Percentiles rank a stretch among this genome's conserved stretches.
These are phyloP conservation scores for Hydrangea macrophylla DNA, from an alignment of 148 eudicot genomes.

Conservation along the genomic window DNA sequence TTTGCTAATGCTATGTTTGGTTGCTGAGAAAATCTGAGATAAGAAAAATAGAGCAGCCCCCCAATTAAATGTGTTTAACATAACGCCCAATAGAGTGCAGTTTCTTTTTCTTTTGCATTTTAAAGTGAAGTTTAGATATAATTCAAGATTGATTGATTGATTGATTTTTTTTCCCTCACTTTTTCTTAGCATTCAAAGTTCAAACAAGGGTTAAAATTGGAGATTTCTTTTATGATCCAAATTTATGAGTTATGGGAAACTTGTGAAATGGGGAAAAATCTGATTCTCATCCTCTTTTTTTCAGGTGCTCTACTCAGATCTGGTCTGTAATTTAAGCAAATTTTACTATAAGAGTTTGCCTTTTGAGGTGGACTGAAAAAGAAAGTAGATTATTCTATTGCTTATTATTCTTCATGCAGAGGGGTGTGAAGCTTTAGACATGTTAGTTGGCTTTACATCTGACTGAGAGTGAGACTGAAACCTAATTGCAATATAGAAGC, in stretches of 20 bases:
- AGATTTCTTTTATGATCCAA: not conserved
- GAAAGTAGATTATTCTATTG: slow-evolving; percentile 9
- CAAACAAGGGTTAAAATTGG: not conserved
- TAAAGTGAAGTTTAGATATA: not conserved
- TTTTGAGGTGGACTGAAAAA: slow-evolving; percentile 3
- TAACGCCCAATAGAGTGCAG: not conserved
- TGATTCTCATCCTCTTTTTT: slow-evolving; percentile 1
- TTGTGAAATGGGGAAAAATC: slow-evolving; percentile 8
- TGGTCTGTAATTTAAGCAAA: slow-evolving; percentile 6
- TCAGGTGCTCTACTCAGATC: slow-evolving; percentile 14
- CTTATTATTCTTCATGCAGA: not conserved
- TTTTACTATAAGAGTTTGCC: not conserved
- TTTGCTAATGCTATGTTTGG: not conserved
- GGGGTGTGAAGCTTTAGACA: slow-evolving; percentile 7
- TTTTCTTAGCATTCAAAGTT: not conserved
- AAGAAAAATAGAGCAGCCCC: too few species aligned
- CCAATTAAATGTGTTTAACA: not conserved
- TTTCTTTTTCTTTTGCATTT: not conserved
- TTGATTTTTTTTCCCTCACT: not conserved
- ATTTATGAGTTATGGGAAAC: not conserved
- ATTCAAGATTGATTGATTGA: not conserved
- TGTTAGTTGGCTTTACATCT: slow-evolving; percentile 5
- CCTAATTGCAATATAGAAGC: slow-evolving; percentile 13
- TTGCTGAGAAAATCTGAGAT: not conserved
- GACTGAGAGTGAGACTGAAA: slow-evolving; percentile 7